phyloP scores from a whole-genome alignment of 495 filamentous ascomycete genomes.

The Aspergillus asperescens region DNA sequence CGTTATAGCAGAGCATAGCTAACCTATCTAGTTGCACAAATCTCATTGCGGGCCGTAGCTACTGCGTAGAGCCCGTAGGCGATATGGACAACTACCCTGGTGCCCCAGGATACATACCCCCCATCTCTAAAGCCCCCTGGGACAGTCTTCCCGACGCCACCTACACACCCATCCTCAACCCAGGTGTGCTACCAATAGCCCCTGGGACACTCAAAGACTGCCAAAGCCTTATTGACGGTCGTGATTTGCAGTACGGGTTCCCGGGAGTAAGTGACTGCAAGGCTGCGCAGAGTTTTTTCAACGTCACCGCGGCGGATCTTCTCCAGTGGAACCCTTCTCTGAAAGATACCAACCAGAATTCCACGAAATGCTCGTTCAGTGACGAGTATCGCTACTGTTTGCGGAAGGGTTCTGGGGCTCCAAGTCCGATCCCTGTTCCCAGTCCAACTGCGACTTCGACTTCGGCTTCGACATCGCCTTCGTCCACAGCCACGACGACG shows the following conservation, averaged over 20 bases:
- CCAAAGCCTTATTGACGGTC: background rate
- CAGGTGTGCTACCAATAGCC: background rate
- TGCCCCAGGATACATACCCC: conserved; percentile 3
- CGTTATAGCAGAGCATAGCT: background rate
- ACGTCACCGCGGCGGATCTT: background rate
- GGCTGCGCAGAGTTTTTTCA: background rate
- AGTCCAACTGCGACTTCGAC: too few relatives aligned
- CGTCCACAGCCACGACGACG: too few relatives aligned
- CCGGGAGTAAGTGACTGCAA: background rate
- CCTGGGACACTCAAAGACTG: background rate
- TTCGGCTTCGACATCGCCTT: too few relatives aligned
- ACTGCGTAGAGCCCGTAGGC: conserved; percentile 4
- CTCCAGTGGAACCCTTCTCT: background rate
- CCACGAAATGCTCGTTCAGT: background rate
- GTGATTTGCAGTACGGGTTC: background rate
- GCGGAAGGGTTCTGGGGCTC: background rate
- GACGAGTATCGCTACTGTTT: background rate
- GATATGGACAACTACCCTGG: conserved; percentile 15
- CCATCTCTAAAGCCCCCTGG: too few relatives aligned
- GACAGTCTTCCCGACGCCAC: background rate
- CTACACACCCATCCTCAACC: background rate
- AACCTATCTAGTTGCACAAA: background rate
- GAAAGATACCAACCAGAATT: too few relatives aligned
- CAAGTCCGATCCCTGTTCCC: too few relatives aligned
- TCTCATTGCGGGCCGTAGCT: background rate